Base-by-base conservation (phyloP, 2,329 filamentous ascomycete genomes). In the Ophiocordyceps camponoti-floridani region DNA sequence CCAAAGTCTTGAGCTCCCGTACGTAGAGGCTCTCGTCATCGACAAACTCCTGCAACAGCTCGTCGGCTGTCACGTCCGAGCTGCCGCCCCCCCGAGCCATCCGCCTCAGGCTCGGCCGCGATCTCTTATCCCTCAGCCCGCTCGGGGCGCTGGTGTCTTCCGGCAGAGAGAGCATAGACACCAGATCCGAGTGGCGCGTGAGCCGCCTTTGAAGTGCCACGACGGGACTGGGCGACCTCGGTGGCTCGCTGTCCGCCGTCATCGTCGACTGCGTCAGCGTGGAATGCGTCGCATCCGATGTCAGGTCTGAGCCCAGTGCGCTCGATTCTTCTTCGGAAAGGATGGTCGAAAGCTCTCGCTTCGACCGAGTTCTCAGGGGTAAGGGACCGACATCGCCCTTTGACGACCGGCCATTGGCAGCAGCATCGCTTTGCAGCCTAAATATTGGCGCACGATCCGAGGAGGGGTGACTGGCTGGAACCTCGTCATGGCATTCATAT, bases 181-280 rank as follows among this genome's bases (percentile, higher is more conserved):
- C 85, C 23, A 98, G 70, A 60, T 98, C 91, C 14, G 87, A 87
- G 61, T 96, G 88, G 47, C 84, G 94, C 4, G 88, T 94, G 37
- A 94, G 71, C 47, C 83, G 77, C 49, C 85, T 75, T 59, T 82
- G 85, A 31, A 85, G 65, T 40, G 68, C 70, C 1, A 70, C 62
- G 49, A 65, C 70, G 52, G 68, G 66, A 59, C 52, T 71, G 54
- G 57, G 51, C 13, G 49, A 44, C 44, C 50, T 53, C 48, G 64
- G 71, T 49, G 63, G 51, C 47, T 60, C 64, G 16, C 63, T 65
- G 27, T 64, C 66, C 7, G 69, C 72, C 46, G 72, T 55, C 31
- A 60, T 59, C 8, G 70, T 72, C 10, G 67, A 67, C 48, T 74
- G 70, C 3, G 73, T 76, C 30, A 75, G 52, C 4, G 71, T 75